Evolutionary conservation across 2,329 filamentous ascomycete genomes (phyloP), one percentile per base, ranked within the genome.

Genomic region (Aspergillus sp.): DNA sequence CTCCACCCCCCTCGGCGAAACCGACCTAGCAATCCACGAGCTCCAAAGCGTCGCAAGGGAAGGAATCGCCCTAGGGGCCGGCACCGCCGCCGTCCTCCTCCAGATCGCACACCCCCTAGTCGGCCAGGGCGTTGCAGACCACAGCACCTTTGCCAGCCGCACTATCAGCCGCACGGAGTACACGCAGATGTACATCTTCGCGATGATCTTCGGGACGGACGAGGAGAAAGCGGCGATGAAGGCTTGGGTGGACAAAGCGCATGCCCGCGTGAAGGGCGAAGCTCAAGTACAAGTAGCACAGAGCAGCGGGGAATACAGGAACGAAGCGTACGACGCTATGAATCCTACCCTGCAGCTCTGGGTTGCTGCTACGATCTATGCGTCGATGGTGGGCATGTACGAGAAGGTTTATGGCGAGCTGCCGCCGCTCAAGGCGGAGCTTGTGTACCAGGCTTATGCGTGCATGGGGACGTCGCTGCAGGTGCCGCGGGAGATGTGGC

Each of bases 341-440:
- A 43, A 59, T 17, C 47, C 57, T 23, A 40, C 56, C 9, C 35
- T 59, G 9, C 57, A 59, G 43, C 24, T 59, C 3, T 56, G 57
- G 57, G 48, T 59, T 21, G 52, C 57, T 4, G 47, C 57, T 4
- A 52, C 57, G 44, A 41, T 59, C n/a, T 59, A 59, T 33, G 48
- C 33, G 1, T 24, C 8, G 1, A 45, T 53, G 51, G 51, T 53
- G n/a, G 40, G 51, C 1, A 53, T 53, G 51, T 53, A 53, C 7
- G 40, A 53, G 51, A 41, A 44, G 27, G 51, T 45, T 15, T 53
- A 53, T 23, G 51, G 51, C 3, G 39, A 41, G 15, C 9, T 53
- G 23, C 49, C 49, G 39, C 37, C 48, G 37, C 44, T 44, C 6
- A 37, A 27, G 4, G 58, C 58, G 3, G 58, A 60, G 24, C 44